Evolutionary conservation across 257 asterid species (phyloP).

Genomic region (Galeopsis tetrahit): DNA sequence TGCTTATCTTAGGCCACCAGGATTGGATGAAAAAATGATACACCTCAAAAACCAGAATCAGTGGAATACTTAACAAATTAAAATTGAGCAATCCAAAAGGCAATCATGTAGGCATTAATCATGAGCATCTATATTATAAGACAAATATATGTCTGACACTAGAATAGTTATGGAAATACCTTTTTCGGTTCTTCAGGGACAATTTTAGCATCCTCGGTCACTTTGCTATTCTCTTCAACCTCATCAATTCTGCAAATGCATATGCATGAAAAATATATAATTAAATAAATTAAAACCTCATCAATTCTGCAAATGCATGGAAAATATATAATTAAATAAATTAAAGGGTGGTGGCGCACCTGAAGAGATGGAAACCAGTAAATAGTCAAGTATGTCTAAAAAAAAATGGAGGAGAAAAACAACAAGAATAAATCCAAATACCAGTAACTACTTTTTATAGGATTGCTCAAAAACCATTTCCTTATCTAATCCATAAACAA

Average conservation of each 20-base stretch:
- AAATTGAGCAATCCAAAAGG: slow-evolving; percentile 11
- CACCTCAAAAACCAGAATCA: no score
- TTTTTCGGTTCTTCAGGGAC: slow-evolving; percentile 51
- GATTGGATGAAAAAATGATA: no score
- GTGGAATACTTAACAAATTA: slow-evolving; percentile 10
- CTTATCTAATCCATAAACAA: no score
- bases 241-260: slow-evolving; percentile 50
- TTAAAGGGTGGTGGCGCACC: slow-evolving; percentile 13
- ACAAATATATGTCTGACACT: slow-evolving; percentile 11
- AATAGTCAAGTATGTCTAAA: slow-evolving; percentile 16
- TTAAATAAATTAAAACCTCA: no score
- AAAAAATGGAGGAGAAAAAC: slow-evolving; percentile 4
- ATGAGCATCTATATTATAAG: no score
- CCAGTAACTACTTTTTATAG: neutral
- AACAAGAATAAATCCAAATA: neutral
- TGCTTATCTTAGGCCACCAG: no score
- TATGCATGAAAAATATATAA: slow-evolving; percentile 22
- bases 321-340: no score
- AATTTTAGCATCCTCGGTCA: slow-evolving; percentile 40
- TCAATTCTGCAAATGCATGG: no score
- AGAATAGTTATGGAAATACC: slow-evolving; percentile 41
- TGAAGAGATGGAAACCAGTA: slow-evolving; percentile 13
- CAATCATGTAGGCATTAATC: slow-evolving; percentile 6
- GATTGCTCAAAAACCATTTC: slow-evolving; percentile 11
- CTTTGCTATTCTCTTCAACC: slow-evolving; percentile 47